Evolutionary conservation across 2,329 filamentous ascomycete genomes (phyloP), one percentile per base, ranked within the genome.

Genomic region (Aspergillus clavatus): DNA sequence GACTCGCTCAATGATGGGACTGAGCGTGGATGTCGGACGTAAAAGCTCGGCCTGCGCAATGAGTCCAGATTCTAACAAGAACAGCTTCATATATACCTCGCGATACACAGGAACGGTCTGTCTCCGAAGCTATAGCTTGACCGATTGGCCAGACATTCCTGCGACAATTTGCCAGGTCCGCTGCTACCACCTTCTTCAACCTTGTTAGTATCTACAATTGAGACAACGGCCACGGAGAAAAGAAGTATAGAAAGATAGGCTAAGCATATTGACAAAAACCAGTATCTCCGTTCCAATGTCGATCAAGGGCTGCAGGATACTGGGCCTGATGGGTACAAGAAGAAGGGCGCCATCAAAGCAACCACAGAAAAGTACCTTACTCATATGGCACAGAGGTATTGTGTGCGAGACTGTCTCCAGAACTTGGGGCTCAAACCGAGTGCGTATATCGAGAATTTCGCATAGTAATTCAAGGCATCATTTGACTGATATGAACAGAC

Each of bases 111-210:
- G 28, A 31, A 31, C 14, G 11, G n/a, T 31, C 28, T n/a, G n/a
- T 14, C 28, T 31, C 28, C n/a, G 28, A 31, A 31, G 28, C 14
- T 31, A 31, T 14, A 31, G n/a, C n/a, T 14, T 31, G 4, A 0
- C 28, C 3, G 11, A 31, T 14, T 12, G 5, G 28, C 28, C n/a
- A 6, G 12, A 31, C 14, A 31, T 31, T 5, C 28, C 4, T 2
- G 12, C 5, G n/a, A 31, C n/a, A 19, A 72, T 73, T 31, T 72
- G 67, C 63, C 59, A 74, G 46, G 1, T 70, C 70, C 1, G 71
- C 72, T 0, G 71, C 72, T 0, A 55, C 71, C 0, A 53, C 53
- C 0, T 73, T 62, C 47, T 73, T 73, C 54, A 59, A 65, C 16
- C 57, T 63, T 0, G 66, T 75, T 29, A 35, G 42, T 2, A 62